phyloP scores from a whole-genome alignment of 1,284 basidiomycete genomes.

The Golubevia pallescens region DNA sequence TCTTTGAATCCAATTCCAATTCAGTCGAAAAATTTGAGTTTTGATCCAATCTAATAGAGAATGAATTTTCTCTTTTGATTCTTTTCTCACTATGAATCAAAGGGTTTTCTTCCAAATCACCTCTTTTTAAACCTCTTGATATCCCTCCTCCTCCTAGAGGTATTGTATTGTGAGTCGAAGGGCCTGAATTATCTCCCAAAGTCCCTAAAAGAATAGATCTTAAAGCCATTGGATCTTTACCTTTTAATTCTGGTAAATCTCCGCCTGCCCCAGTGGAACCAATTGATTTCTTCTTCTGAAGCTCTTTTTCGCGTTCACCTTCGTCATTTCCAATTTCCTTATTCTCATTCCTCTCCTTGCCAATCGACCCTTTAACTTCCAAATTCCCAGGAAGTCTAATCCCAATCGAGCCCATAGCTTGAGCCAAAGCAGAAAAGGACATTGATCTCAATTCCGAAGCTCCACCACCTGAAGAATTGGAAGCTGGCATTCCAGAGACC shows the following conservation, averaged over 20 bases:
- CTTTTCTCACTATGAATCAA: slow-evolving; percentile 29
- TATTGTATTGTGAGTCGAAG: background rate
- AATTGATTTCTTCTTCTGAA: slow-evolving; percentile 19
- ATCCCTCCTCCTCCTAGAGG: slow-evolving; percentile 18
- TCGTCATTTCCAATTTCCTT: too few species aligned
- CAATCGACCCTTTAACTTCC: too few species aligned
- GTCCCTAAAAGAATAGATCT: slow-evolving; percentile 27
- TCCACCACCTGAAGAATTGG: background rate
- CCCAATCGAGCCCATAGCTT: slow-evolving; percentile 18
- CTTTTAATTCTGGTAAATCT: slow-evolving; percentile 31
- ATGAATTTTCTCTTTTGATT: slow-evolving; percentile 19
- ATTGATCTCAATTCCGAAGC: slow-evolving; percentile 26
- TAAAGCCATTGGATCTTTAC: slow-evolving; percentile 31
- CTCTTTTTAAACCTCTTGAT: slow-evolving; percentile 24
- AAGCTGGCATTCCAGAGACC: slow-evolving; percentile 26
- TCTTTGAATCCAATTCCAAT: too few species aligned
- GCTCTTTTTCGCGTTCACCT: background rate
- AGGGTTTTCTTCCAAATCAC: slow-evolving; percentile 34
- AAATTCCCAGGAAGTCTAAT: too few species aligned
- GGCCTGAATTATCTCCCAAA: slow-evolving; percentile 5
- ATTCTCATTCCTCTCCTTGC: too few species aligned
- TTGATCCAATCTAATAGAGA: background rate
- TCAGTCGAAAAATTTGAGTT: too few species aligned
- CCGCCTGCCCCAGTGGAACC: slow-evolving; percentile 16
- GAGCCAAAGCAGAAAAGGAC: slow-evolving; percentile 26